These are phyloP conservation scores for Letharia lupina DNA, from an alignment of 495 filamentous ascomycete species.

Conservation along the genomic window DNA sequence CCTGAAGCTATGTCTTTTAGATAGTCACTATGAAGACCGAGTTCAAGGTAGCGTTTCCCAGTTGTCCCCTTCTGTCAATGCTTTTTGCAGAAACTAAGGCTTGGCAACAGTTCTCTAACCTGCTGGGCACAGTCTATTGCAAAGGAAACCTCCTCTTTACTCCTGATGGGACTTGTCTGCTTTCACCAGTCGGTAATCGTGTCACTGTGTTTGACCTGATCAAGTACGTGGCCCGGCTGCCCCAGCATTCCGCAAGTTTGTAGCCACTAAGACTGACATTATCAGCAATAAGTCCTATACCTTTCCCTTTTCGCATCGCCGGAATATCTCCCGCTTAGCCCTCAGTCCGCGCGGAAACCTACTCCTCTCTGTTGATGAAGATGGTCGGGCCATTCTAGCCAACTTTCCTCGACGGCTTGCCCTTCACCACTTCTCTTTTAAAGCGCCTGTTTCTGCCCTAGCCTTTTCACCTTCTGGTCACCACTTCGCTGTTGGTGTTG, in stretches of 20 bases:
- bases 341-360: slow-evolving; percentile 84
- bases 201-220: slow-evolving; percentile 94
- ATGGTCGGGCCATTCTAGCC: slow-evolving; percentile 85
- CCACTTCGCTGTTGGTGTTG: slow-evolving; percentile 79
- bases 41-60: slow-evolving; percentile 59
- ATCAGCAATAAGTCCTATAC: slow-evolving; percentile 90
- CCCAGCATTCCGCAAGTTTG: neutral
- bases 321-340: slow-evolving; percentile 80
- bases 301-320: slow-evolving; percentile 86
- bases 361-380: slow-evolving; percentile 85
- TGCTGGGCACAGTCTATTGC: slow-evolving; percentile 94
- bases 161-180: slow-evolving; percentile 88
- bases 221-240: slow-evolving; percentile 53
- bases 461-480: slow-evolving; percentile 87
- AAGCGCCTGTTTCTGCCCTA: slow-evolving; percentile 68
- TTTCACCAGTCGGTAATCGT: slow-evolving; percentile 95
- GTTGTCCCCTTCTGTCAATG: neutral
- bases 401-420: slow-evolving; percentile 76
- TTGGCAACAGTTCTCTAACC: slow-evolving; percentile 69
- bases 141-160: slow-evolving; percentile 95
- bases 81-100: slow-evolving; percentile 17
- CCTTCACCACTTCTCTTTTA: slow-evolving; percentile 92
- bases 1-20: neutral
- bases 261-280: slow-evolving; percentile 18
- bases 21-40: slow-evolving; percentile 78